These are phyloP conservation scores for Oehlia diaphana DNA, from an alignment of 192 early-diverging fungal genomes.

Conservation along the genomic window DNA sequence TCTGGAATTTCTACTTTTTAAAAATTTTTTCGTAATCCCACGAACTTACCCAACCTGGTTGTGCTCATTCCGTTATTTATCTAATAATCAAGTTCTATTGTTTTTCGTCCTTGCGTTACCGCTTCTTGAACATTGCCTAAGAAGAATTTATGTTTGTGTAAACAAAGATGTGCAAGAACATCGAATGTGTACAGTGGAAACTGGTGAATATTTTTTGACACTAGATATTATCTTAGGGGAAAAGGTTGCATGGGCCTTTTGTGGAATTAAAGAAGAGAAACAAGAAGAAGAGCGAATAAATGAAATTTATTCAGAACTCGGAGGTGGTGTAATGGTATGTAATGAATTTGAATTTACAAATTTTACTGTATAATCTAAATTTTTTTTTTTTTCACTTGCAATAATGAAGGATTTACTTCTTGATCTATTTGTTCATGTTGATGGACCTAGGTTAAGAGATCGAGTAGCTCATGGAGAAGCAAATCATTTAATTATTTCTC, in stretches of 20 bases:
- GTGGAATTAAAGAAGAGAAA: neutral
- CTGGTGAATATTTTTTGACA: slow-evolving; percentile 30
- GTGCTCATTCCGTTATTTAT: slow-evolving; percentile 18
- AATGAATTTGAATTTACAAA: neutral
- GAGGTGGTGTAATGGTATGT: slow-evolving; percentile 27
- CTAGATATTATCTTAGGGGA: slow-evolving; percentile 28
- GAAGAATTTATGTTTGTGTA: slow-evolving; percentile 26
- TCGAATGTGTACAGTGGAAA: slow-evolving; percentile 5
- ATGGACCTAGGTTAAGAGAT: slow-evolving; percentile 26
- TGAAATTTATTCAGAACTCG: slow-evolving; percentile 21
- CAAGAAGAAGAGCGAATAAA: slow-evolving; percentile 1
- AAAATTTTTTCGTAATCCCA: slow-evolving; percentile 21
- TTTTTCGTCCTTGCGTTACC: slow-evolving; percentile 22
- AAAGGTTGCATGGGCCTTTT: slow-evolving; percentile 1
- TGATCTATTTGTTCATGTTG: slow-evolving; percentile 30
- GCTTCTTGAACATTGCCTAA: slow-evolving; percentile 26
- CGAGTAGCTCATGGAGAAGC: slow-evolving; percentile 29
- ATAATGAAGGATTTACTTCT: slow-evolving; percentile 27
- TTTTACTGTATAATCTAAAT: neutral
- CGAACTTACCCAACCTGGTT: slow-evolving; percentile 13
- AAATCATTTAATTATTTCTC: slow-evolving; percentile 4
- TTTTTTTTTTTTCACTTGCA: neutral
- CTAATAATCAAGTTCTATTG: neutral
- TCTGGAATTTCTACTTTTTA: neutral
- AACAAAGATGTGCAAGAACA: slow-evolving; percentile 19